Evolutionary conservation across 176 grass and related monocot species (phyloP), one percentile per base, ranked within the genome.

Genomic region (Phoenix roebelenii): DNA sequence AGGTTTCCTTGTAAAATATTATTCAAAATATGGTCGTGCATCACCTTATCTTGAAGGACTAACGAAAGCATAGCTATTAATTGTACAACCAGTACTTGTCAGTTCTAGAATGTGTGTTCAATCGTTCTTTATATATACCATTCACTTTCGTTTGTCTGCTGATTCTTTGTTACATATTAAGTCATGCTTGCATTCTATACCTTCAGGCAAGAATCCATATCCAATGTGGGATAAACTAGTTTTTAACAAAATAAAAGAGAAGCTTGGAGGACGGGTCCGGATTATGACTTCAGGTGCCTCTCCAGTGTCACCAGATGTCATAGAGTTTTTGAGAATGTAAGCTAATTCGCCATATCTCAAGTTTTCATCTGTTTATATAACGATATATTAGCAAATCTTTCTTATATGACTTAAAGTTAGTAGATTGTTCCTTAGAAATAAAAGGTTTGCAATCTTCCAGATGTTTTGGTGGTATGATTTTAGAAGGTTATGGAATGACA

Each of bases 401-500:
- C 12, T 44, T 44, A 44, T 12, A 14, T 9, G 12, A 44, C 7
- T 44, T 44, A 44, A 44, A 44, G 35, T 44, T 44, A 44, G 35
- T 44, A 14, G 35, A 44, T 44, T 44, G 35, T 44, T 44, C 10
- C 35, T 44, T 44, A 44, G 9, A 44, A 44, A 12, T 12, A 14
- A 44, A 44, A 12, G 10, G 7, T 44, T 12, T 44, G 35, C 18
- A 24, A 20, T 76, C 52, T 65, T 78, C 32, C 68, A 96, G 92
- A 72, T 96, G 92, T 68, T 96, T 96, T 58, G 76, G 73, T 44
- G 81, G 91, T 69, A 63, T 80, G 28, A 64, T 96, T 82, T 18
- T 90, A 70, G 87, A 96, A 84, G 87, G 92, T 16, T 90, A 96
- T 78, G 92, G 86, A 75, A 96, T 96, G 92, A 96, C 92, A 35